These are phyloP conservation scores for Aspergillus brunneoviolaceus DNA, from an alignment of 2,329 filamentous ascomycete species.

Conservation along the genomic window DNA sequence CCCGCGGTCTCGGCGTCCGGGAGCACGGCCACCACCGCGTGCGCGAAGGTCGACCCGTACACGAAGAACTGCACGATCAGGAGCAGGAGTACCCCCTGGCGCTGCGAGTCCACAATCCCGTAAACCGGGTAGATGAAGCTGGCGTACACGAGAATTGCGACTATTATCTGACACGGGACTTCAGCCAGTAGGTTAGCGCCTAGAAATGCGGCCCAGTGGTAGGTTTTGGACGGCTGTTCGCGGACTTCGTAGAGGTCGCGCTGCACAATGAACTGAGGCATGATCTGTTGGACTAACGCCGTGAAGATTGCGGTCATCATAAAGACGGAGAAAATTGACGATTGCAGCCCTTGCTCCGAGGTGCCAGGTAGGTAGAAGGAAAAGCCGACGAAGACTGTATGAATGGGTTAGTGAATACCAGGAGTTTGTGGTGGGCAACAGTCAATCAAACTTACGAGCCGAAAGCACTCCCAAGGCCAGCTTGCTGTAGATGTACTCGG, in stretches of 20 bases:
- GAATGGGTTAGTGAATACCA: background rate
- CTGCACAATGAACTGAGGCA: background rate
- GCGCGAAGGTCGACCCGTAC: too few relatives aligned
- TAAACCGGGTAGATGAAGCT: too few relatives aligned
- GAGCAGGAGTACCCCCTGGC: too few relatives aligned
- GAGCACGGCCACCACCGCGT: conserved; percentile 2
- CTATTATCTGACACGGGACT: background rate
- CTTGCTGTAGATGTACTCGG: background rate
- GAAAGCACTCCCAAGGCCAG: background rate
- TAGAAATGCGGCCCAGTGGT: background rate
- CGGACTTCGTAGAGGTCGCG: background rate
- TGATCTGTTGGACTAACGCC: background rate
- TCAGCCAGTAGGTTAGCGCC: background rate
- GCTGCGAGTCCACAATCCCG: too few relatives aligned
- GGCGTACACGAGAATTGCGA: background rate
- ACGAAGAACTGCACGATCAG: too few relatives aligned
- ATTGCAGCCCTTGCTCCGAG: background rate
- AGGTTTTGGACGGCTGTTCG: background rate
- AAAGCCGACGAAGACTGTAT: background rate
- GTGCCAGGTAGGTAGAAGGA: background rate
- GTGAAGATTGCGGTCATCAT: background rate
- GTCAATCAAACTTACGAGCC: background rate
- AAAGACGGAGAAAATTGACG: background rate
- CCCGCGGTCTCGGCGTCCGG: background rate
- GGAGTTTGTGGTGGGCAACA: too few relatives aligned